Percentiles rank a stretch among this genome's conserved stretches.
Evolutionary conservation across 2,329 filamentous ascomycete genomes (phyloP).

Genomic region (Colletotrichum aenigma): DNA sequence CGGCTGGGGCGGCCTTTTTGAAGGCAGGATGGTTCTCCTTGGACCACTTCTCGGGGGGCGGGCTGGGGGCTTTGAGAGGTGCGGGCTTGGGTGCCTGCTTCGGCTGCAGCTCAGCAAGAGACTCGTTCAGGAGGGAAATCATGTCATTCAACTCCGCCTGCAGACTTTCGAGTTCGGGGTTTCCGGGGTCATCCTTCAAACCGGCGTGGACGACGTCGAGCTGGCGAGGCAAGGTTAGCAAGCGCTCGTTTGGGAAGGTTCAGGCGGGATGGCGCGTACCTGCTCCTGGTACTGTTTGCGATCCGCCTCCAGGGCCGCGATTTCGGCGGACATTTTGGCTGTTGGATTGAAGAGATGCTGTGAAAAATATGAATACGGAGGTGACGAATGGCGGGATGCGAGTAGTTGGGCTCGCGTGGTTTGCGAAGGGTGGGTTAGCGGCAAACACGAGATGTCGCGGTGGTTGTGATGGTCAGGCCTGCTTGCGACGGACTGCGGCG

Average conservation of each 20-base stretch:
- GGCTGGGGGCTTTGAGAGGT: conserved; percentile 46
- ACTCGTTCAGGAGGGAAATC: conserved; percentile 78
- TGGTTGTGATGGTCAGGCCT: background rate
- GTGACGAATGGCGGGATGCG: background rate
- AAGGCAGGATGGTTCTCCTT: conserved; percentile 81
- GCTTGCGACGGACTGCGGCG: background rate
- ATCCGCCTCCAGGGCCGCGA: conserved; percentile 54
- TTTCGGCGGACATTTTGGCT: conserved; percentile 28
- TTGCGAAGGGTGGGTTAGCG: background rate
- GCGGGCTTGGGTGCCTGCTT: conserved; percentile 48
- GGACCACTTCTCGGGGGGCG: conserved; percentile 74
- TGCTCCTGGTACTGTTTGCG: conserved; percentile 61
- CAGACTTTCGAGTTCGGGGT: conserved; percentile 77
- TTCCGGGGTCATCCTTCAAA: conserved; percentile 80
- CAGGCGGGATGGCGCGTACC: conserved; percentile 37
- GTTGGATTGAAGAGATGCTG: background rate
- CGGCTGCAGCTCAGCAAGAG: conserved; percentile 80
- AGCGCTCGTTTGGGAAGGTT: background rate
- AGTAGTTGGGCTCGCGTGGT: background rate
- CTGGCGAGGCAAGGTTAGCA: conserved; percentile 44
- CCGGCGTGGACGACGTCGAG: conserved; percentile 79
- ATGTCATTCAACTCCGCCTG: conserved; percentile 82
- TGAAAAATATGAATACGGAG: background rate
- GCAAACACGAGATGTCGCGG: background rate
- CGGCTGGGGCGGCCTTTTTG: conserved; percentile 53